Evolutionary conservation across 2,329 filamentous ascomycete species (phyloP), one percentile per base, ranked within the genome.

Genomic region (Aspergillus felis): DNA sequence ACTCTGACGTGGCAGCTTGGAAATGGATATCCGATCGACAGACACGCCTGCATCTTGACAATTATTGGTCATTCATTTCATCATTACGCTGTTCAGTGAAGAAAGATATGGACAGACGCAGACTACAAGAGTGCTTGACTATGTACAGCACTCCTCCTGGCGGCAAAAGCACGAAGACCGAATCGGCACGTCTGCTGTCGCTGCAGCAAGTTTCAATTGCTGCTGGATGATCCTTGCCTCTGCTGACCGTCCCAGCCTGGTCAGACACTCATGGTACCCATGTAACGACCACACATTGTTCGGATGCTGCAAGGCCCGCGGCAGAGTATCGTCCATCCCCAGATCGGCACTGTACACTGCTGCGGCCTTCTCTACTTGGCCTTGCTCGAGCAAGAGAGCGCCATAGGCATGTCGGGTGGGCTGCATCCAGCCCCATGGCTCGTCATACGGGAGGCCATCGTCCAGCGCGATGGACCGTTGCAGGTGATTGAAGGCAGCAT

Each of bases 371-470:
- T 82, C 78, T 0, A 82, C 74, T n/a, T 75, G 75, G 0, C 82
- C 84, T 65, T 88, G 87, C 66, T 91, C 88, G 12, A 90, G 77
- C 29, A 90, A 69, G 3, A 92, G 76, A 0, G 88, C 88, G 1
- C 85, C 88, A 52, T 87, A 87, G 0, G 88, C 88, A 69, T 91
- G 88, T 3, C 87, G 78, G 0, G 84, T 83, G 0, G 88, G 88
- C 67, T 89, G 86, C 87, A 91, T 90, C 88, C 88, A 91, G 0
- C 86, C 87, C 88, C 88, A 91, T 0, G 89, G 89, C 68, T 92
- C 89, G 51, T 87, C 86, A 59, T 89, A 91, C 0, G 84, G 84
- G 28, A 91, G 78, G 0, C 70, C 72, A 64, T 89, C 87, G 60
- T 90, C 86, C 2, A 83, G 78, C 1, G 74, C 67, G 24, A 89